These are phyloP conservation scores for Hypsizygus marmoreus DNA, from an alignment of 768 basidiomycete species.

Conservation along the genomic window DNA sequence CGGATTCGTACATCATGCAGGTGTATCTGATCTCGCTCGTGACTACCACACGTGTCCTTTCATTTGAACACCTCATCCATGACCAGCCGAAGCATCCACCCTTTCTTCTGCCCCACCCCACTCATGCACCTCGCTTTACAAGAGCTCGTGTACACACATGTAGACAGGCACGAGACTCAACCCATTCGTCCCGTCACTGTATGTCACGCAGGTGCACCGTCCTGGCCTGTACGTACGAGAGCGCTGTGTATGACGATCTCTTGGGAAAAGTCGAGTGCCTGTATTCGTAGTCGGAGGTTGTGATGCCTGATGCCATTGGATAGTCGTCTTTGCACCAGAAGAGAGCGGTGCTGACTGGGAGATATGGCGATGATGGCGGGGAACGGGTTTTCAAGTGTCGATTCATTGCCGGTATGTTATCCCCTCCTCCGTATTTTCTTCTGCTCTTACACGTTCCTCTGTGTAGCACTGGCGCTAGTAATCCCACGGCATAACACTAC, in stretches of 20 bases:
- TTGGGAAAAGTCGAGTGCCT: constrained; percentile 42
- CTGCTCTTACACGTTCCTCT: neutral
- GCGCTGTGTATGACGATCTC: constrained; percentile 29
- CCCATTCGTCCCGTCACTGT: constrained; percentile 47
- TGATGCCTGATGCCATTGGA: neutral
- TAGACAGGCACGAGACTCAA: constrained; percentile 45
- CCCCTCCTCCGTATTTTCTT: neutral
- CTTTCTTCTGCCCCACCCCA: constrained; percentile 35
- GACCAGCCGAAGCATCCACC: constrained; percentile 23
- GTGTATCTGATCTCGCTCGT: too few species aligned
- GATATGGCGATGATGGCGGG: constrained; percentile 39
- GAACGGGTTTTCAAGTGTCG: constrained; percentile 36
- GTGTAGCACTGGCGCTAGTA: constrained; percentile 44
- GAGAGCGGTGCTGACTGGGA: constrained; percentile 39
- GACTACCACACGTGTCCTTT: too few species aligned
- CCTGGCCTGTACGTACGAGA: constrained; percentile 24
- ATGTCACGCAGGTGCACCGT: constrained; percentile 40
- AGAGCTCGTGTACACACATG: constrained; percentile 41
- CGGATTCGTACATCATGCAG: too few species aligned
- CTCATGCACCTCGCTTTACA: neutral
- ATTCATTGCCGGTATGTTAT: constrained; percentile 30
- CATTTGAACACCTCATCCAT: too few species aligned
- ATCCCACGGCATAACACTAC: too few species aligned
- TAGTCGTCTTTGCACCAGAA: constrained; percentile 44
- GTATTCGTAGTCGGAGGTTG: neutral